Percentiles rank a stretch among this genome's conserved stretches.
phyloP scores from a whole-genome alignment of 1,284 basidiomycete genomes.

The Cutaneotrichosporon mucoides region DNA sequence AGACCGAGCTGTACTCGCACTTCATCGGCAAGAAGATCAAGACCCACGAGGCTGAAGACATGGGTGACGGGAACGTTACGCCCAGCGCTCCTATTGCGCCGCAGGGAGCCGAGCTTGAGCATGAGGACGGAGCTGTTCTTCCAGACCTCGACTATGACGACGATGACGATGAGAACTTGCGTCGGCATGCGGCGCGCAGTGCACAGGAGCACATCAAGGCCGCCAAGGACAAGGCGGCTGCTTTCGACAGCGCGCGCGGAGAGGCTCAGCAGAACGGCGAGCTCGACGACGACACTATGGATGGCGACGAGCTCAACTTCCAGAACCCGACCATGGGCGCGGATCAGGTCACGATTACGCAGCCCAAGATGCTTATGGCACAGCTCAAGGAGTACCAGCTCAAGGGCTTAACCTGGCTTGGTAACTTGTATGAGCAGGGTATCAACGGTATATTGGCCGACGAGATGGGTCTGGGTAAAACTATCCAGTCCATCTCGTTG shows the following conservation, averaged over 20 bases:
- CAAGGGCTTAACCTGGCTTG: constrained; percentile 98
- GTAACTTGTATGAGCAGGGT: constrained; percentile 96
- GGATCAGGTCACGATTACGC: constrained; percentile 77
- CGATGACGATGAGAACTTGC: constrained; percentile 86
- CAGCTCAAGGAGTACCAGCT: constrained; percentile 98
- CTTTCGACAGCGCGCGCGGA: constrained; percentile 74
- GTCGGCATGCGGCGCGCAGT: constrained; percentile 80
- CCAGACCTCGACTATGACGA: constrained; percentile 92
- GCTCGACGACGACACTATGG: constrained; percentile 51
- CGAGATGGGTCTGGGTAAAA: constrained; percentile 99
- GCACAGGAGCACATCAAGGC: constrained; percentile 84
- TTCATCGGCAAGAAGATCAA: constrained; percentile 99
- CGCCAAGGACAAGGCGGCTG: constrained; percentile 73
- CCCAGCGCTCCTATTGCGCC: constrained; percentile 17
- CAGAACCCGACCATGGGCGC: constrained; percentile 95
- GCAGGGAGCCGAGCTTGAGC: constrained; percentile 49
- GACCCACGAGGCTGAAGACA: constrained; percentile 86
- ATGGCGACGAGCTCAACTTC: constrained; percentile 94
- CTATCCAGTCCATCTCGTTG: constrained; percentile 96
- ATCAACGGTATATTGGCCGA: constrained; percentile 98
- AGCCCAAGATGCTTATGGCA: constrained; percentile 95
- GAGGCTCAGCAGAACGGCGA: constrained; percentile 53
- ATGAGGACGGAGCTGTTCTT: constrained; percentile 54
- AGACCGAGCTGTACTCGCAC: constrained; percentile 98
- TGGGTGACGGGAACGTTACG: constrained; percentile 51